phyloP scores from a whole-genome alignment of 768 basidiomycete species.

The Pleurotus citrinopileatus region DNA sequence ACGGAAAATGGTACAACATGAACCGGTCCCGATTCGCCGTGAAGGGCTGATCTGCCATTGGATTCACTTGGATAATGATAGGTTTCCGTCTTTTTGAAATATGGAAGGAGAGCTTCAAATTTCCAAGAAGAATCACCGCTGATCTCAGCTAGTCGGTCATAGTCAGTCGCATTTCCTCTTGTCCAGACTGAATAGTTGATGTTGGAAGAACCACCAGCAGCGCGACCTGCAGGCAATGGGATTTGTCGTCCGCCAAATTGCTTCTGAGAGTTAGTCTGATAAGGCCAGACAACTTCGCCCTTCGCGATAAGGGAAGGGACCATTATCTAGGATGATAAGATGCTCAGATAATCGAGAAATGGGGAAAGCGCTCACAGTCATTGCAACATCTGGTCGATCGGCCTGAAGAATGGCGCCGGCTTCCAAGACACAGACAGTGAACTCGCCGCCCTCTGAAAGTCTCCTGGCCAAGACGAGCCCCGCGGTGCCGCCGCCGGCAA shows the following conservation, averaged over 20 bases:
- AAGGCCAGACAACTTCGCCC: conserved; percentile 3
- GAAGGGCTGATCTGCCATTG: not conserved
- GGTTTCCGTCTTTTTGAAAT: not conserved
- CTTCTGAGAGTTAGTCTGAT: not conserved
- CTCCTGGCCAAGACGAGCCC: conserved; percentile 37
- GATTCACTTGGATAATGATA: not conserved
- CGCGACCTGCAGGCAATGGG: not conserved
- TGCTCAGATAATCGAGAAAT: not conserved
- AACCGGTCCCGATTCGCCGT: not conserved
- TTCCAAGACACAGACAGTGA: conserved; percentile 32
- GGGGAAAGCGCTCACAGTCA: not conserved
- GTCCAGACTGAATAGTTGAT: conserved; percentile 1
- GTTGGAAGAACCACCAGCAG: not conserved
- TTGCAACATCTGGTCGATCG: conserved; percentile 1
- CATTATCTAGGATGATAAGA: not conserved
- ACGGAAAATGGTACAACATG: conserved; percentile 1
- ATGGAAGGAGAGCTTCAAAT: not conserved
- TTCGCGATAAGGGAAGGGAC: not conserved
- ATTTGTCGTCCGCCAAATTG: not conserved
- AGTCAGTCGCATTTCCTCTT: not conserved
- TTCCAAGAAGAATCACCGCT: not conserved
- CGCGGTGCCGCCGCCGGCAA: conserved; percentile 19
- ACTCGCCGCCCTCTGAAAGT: conserved; percentile 29
- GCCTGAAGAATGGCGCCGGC: conserved; percentile 16
- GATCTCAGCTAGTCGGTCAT: conserved; percentile 1